These are phyloP conservation scores for Tillandsia fasciculata DNA, from an alignment of 176 grass and related monocot species.

Conservation along the genomic window DNA sequence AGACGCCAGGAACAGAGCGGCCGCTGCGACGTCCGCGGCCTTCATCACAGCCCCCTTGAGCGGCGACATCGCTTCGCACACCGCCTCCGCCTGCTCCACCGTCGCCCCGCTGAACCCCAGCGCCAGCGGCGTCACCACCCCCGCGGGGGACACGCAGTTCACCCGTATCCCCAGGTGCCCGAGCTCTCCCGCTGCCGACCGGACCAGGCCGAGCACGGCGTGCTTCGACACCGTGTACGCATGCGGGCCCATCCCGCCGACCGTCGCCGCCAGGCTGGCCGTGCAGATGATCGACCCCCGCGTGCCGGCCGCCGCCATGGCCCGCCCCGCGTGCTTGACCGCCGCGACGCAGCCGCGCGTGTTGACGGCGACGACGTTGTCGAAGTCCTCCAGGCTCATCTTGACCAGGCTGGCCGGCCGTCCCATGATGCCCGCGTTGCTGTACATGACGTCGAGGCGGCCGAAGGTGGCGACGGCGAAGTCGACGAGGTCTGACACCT, in stretches of 20 bases:
- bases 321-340: conserved; percentile 62
- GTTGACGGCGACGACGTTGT: conserved; percentile 75
- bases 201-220: conserved; percentile 61
- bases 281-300: conserved; percentile 71
- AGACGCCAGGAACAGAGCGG: conserved; percentile 63
- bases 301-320: conserved; percentile 28
- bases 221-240: conserved; percentile 80
- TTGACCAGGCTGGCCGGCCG: conserved; percentile 6
- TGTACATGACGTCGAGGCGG: conserved; percentile 47
- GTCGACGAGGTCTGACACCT: conserved; percentile 34
- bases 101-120: conserved; percentile 13
- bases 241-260: conserved; percentile 50
- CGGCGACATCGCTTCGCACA: not conserved
- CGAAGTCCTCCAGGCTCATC: conserved; percentile 37
- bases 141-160: conserved; percentile 63
- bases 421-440: conserved; percentile 34
- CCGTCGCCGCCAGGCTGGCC: conserved; percentile 42
- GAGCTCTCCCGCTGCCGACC: conserved; percentile 50
- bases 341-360: conserved; percentile 42
- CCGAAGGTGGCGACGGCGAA: conserved; percentile 34
- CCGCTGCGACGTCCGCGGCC: conserved; percentile 38
- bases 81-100: conserved; percentile 32
- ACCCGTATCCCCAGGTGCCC: conserved; percentile 60
- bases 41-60: conserved; percentile 51
- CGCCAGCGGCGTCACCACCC: conserved; percentile 58